Conservation (phyloP, 176 grass and related monocot species). For the Urochloa ruziziensis region DNA sequence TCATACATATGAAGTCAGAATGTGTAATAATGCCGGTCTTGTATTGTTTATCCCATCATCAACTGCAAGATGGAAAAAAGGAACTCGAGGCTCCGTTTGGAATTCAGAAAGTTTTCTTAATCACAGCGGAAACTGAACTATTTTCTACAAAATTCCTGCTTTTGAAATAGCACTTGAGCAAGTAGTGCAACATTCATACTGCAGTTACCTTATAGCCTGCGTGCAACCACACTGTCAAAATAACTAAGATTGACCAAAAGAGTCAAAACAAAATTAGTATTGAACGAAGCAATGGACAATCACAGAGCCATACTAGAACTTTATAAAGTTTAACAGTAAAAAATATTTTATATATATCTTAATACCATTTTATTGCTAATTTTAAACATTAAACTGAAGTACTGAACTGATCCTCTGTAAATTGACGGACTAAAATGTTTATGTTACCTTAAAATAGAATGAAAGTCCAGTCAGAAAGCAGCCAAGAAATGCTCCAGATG, state of each 20-base stretch:
- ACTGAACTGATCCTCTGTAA: not conserved
- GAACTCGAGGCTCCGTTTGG: not conserved
- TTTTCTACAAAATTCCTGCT: not conserved
- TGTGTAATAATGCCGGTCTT: not conserved
- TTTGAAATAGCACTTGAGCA: not conserved
- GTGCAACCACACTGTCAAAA: not conserved
- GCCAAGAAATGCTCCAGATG: slow-evolving; percentile 62
- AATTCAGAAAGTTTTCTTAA: not conserved
- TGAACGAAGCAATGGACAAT: not conserved
- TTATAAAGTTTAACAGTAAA: not conserved
- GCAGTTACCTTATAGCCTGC: not conserved
- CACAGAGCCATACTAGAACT: not conserved
- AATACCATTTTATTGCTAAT: not conserved
- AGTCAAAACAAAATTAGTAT: not conserved
- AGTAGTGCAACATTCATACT: not conserved
- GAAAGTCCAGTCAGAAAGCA: slow-evolving; percentile 57
- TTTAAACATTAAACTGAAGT: not conserved
- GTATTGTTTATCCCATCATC: slow-evolving; percentile 1
- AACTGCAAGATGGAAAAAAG: not conserved
- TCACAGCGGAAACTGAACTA: not conserved
- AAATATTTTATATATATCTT: not conserved
- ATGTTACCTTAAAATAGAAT: slow-evolving; percentile 39
- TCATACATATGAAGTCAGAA: not conserved
- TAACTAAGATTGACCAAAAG: not conserved
- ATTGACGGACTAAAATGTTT: not conserved